Conservation (phyloP, 2,329 filamentous ascomycete genomes). For the Calonectria naviculata region DNA sequence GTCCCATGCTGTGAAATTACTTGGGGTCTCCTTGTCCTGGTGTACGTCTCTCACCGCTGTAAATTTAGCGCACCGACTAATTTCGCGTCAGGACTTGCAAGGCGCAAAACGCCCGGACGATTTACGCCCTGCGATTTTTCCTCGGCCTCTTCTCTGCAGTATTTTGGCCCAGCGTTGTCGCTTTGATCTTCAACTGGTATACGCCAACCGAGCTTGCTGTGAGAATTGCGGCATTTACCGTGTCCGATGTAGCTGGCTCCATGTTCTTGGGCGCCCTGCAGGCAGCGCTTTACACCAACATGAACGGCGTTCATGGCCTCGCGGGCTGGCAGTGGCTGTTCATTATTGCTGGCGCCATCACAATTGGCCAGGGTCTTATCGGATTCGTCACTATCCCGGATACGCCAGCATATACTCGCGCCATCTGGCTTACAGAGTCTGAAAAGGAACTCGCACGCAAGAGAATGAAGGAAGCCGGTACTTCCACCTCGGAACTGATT, state of each 20-base stretch:
- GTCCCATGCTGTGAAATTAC: slow-evolving; percentile 51
- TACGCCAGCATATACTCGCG: slow-evolving; percentile 43
- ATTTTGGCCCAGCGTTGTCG: slow-evolving; percentile 51
- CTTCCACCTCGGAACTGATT: slow-evolving; percentile 43
- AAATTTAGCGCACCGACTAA: slow-evolving; percentile 3
- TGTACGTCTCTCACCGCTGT: slow-evolving; percentile 24
- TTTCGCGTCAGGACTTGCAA: slow-evolving; percentile 37
- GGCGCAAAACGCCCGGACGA: slow-evolving; percentile 49
- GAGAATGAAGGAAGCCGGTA: slow-evolving; percentile 42
- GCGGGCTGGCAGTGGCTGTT: slow-evolving; percentile 60
- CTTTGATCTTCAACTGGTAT: slow-evolving; percentile 57
- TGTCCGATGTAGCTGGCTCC: slow-evolving; percentile 54
- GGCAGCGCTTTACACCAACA: slow-evolving; percentile 52
- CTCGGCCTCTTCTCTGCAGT: slow-evolving; percentile 52
- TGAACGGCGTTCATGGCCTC: slow-evolving; percentile 53
- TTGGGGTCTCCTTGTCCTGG: slow-evolving; percentile 42
- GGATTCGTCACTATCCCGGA: slow-evolving; percentile 53
- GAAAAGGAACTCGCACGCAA: slow-evolving; percentile 41
- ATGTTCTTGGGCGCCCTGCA: slow-evolving; percentile 59
- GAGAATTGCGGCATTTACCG: slow-evolving; percentile 56
- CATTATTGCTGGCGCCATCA: slow-evolving; percentile 56
- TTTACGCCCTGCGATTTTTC: slow-evolving; percentile 56
- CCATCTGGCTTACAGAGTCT: slow-evolving; percentile 41
- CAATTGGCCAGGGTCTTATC: slow-evolving; percentile 52
- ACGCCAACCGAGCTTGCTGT: slow-evolving; percentile 53